Evolutionary conservation across 306 rosid genomes (phyloP).

Genomic region (Ochetophila trinervis): DNA sequence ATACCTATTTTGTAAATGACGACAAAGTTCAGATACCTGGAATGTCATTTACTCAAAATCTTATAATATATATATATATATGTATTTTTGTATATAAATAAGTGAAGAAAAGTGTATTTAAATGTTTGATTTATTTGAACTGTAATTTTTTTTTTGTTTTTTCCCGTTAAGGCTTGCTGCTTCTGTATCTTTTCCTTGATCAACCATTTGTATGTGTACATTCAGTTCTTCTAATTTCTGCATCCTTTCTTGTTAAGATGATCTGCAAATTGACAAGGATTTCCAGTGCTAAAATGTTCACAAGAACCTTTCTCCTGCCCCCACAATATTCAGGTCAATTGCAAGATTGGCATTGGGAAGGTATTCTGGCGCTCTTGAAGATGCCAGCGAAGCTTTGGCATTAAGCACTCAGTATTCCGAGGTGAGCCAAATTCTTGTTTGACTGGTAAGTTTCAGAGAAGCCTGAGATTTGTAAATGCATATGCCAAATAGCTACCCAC

Average conservation of each 20-base stretch:
- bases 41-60: no score
- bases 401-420: constrained; percentile 59
- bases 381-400: constrained; percentile 59
- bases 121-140: no score
- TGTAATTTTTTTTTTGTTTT: no score
- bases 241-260: background rate
- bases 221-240: background rate
- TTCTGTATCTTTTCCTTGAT: background rate
- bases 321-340: constrained; percentile 50
- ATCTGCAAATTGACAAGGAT: background rate
- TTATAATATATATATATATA: no score
- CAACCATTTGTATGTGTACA: background rate
- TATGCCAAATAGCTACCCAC: constrained; percentile 4
- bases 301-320: background rate
- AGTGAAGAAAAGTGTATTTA: no score
- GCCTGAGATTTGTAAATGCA: background rate
- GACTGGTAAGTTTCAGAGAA: background rate
- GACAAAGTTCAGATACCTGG: no score
- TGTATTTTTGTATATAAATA: no score
- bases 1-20: no score
- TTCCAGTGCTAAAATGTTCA: background rate
- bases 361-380: constrained; percentile 67
- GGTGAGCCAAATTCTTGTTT: constrained; percentile 41
- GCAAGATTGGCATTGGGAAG: constrained; percentile 67
- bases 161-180: no score